Base-by-base conservation (phyloP, 2,329 filamentous ascomycete species). In the Cyclaneusma minus region DNA sequence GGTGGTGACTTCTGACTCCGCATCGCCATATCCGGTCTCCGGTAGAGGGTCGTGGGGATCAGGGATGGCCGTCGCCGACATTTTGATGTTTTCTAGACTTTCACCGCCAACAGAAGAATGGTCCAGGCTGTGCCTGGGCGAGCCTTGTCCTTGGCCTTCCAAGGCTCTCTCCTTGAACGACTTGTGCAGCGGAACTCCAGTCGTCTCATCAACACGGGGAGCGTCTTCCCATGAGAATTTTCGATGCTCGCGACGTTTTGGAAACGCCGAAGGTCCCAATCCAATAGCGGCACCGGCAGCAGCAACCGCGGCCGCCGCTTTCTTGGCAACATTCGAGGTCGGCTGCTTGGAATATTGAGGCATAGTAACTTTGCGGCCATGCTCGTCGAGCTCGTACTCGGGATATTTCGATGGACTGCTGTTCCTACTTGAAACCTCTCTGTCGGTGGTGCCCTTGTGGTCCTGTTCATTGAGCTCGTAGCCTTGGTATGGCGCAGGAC, bases 11-110 rank as follows among this genome's bases (percentile, higher is more conserved):
- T 91, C 83, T 13, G 54, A 51, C 19, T 69, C 64, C 7, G 64
- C 58, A 31, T 60, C 55, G 26, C 51, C 56, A 37, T 81, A 77
- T 4, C 77, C 82, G 41, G 80, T 72, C 43, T 85, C 83, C 0
- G 78, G 81, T 58, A 85, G 68, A 4, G 78, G 76, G 38, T 85
- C 62, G 30, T 73, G 54, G 18, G 67, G 53, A 36, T 75, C 64
- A 3, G 82, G 82, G 33, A 85, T 48, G 24, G 73, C 76, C 45
- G 64, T 83, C 22, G 76, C 68, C 21, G 64, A 65, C 60, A 91
- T 58, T 38, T 66, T 63, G 1, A 60, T 56, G 9, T 54, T 46
- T 4, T 64, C 58, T 23, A 38, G 37, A 22, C 40, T 43, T 6
- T 32, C 31, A 13, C 50, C 50, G 12, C 67, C 56, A 20, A 59